phyloP scores from a whole-genome alignment of 2,329 filamentous ascomycete species.

The Coniella lustricola region DNA sequence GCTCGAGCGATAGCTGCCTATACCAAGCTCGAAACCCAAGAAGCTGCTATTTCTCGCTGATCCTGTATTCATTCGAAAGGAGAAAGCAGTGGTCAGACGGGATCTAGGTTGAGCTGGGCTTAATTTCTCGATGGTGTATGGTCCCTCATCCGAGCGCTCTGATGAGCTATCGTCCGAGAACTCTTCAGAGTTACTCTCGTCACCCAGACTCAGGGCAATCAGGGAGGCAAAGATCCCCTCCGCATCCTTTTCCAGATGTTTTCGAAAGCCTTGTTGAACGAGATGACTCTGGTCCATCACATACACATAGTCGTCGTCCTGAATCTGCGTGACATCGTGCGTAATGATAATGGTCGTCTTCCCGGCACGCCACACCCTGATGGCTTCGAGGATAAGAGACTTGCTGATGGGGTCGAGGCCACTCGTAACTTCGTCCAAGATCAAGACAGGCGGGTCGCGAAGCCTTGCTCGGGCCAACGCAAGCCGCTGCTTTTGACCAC shows the following conservation, averaged over 20 bases:
- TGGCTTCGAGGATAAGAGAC: slow-evolving; percentile 61
- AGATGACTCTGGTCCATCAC: slow-evolving; percentile 65
- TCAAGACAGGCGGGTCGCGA: slow-evolving; percentile 69
- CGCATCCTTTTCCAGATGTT: slow-evolving; percentile 40
- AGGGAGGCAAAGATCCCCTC: slow-evolving; percentile 42
- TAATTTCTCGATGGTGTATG: background rate
- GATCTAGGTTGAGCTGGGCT: background rate
- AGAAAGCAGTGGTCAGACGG: slow-evolving; percentile 5
- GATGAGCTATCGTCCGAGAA: background rate
- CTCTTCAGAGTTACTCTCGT: background rate
- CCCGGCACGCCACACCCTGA: slow-evolving; percentile 67
- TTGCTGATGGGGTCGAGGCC: slow-evolving; percentile 72
- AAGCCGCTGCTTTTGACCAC: slow-evolving; percentile 77
- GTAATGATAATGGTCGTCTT: slow-evolving; percentile 93
- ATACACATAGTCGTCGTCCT: slow-evolving; percentile 67
- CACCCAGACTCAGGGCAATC: slow-evolving; percentile 20
- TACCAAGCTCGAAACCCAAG: slow-evolving; percentile 10
- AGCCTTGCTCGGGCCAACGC: slow-evolving; percentile 73
- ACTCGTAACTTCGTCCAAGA: slow-evolving; percentile 85
- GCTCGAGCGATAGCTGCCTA: slow-evolving; percentile 1
- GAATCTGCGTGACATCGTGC: slow-evolving; percentile 76
- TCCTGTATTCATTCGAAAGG: background rate
- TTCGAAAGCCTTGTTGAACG: slow-evolving; percentile 60
- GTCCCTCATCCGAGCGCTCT: background rate
- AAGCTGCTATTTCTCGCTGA: slow-evolving; percentile 1